A percentile compares a stretch with the other conserved stretches of the same genome.
These are phyloP conservation scores for Prunus persica DNA, from an alignment of 306 rosid species.

Conservation along the genomic window DNA sequence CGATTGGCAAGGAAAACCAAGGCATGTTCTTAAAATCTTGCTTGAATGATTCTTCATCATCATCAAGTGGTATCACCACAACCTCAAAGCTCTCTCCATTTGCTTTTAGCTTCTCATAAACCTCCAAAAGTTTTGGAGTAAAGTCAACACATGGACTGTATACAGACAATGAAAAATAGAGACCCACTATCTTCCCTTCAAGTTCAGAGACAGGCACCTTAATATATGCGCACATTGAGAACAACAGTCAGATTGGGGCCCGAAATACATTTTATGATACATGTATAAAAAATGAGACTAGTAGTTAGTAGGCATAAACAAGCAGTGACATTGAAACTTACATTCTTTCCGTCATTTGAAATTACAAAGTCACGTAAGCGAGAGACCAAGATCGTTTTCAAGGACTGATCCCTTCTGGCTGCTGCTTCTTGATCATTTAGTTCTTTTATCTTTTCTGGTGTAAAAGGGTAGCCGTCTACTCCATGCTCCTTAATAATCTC, in stretches of 20 bases:
- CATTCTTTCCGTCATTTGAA: conserved; percentile 50
- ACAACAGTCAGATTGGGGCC: conserved; percentile 17
- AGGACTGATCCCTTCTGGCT: conserved; percentile 49
- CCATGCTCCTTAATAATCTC: conserved; percentile 44
- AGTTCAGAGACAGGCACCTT: conserved; percentile 61
- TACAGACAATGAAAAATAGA: conserved; percentile 44
- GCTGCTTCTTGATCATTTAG: conserved; percentile 47
- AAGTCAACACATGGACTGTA: conserved; percentile 29
- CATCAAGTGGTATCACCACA: conserved; percentile 50
- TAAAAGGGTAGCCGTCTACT: conserved; percentile 56
- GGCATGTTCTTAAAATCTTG: conserved; percentile 37
- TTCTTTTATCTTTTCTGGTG: conserved; percentile 45
- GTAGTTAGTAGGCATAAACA: not conserved
- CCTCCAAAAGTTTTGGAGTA: conserved; percentile 45
- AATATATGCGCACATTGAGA: conserved; percentile 2
- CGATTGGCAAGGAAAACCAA: conserved; percentile 61
- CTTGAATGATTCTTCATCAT: conserved; percentile 46
- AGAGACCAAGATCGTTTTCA: conserved; percentile 48
- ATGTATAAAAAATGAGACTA: not conserved
- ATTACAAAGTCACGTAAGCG: conserved; percentile 50
- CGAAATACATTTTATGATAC: not conserved
- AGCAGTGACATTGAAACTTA: conserved; percentile 18
- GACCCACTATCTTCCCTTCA: conserved; percentile 63
- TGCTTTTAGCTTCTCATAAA: conserved; percentile 54
- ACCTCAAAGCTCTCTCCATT: conserved; percentile 59